phyloP scores from a whole-genome alignment of 768 basidiomycete genomes.

The Termitomyces sp. region DNA sequence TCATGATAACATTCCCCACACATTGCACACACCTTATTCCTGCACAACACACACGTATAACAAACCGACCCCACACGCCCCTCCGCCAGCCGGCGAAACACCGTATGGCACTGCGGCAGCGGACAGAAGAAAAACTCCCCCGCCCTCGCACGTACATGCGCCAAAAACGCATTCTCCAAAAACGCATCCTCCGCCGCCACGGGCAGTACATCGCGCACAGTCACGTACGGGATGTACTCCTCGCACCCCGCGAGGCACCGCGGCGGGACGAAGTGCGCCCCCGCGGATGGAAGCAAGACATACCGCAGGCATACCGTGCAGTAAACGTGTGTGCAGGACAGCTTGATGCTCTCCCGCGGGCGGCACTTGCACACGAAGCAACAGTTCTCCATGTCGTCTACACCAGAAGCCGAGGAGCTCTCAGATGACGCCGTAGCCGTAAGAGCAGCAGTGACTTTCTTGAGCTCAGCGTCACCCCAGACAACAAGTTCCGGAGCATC shows the following conservation, averaged over 20 bases:
- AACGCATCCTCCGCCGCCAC: conserved; percentile 32
- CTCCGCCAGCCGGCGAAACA: conserved; percentile 28
- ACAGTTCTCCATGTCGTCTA: neutral
- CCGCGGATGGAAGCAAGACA: conserved; percentile 28
- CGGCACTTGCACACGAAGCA: conserved; percentile 38
- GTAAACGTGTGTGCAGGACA: conserved; percentile 47
- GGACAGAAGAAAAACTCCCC: conserved; percentile 51
- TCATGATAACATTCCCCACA: conserved; percentile 37
- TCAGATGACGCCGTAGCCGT: neutral
- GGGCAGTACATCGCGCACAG: conserved; percentile 33
- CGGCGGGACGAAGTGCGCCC: conserved; percentile 22
- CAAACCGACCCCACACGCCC: neutral
- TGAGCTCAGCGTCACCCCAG: conserved; percentile 28
- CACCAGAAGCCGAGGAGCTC: too few relatives aligned
- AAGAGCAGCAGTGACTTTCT: conserved; percentile 1
- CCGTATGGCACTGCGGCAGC: conserved; percentile 40
- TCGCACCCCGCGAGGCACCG: conserved; percentile 31
- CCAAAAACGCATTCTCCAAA: conserved; percentile 34
- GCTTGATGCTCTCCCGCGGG: conserved; percentile 25
- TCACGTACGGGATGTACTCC: conserved; percentile 29
- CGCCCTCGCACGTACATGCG: conserved; percentile 33
- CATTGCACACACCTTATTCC: conserved; percentile 27
- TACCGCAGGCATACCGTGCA: conserved; percentile 44
- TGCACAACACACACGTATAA: conserved; percentile 28
- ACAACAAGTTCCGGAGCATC: conserved; percentile 33